Conservation (phyloP, 2,329 filamentous ascomycete species). For the Blumeriella jaapii region DNA sequence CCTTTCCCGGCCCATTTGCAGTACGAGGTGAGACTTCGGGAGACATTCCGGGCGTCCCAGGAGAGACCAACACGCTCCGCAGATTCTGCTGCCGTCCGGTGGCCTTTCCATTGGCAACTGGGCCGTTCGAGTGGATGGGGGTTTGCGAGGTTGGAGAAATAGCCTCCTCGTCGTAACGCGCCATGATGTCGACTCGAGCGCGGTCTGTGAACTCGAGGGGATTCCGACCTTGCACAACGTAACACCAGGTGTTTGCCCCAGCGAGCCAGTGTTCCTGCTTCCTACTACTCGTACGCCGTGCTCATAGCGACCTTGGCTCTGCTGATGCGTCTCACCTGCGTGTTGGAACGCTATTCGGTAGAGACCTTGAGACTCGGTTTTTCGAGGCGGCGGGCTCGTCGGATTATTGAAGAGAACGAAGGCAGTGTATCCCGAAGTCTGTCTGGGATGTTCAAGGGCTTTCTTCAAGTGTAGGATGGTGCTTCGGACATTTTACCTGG, state of each 20-base stretch:
- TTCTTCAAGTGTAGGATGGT: too few species aligned
- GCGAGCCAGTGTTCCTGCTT: not conserved
- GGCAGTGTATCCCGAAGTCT: too few species aligned
- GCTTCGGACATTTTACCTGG: too few species aligned
- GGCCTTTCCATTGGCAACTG: conserved; percentile 18
- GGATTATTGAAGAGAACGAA: too few species aligned
- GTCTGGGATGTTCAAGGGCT: not conserved
- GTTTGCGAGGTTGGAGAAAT: conserved; percentile 27
- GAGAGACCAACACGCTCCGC: conserved; percentile 20
- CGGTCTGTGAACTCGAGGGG: not conserved
- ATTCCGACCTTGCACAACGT: conserved; percentile 3
- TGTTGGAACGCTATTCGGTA: too few species aligned
- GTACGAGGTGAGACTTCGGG: conserved; percentile 10
- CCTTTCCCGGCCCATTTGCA: conserved; percentile 10
- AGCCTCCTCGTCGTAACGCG: conserved; percentile 25
- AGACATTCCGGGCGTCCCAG: conserved; percentile 8
- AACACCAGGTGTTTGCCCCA: not conserved
- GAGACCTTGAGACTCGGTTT: too few species aligned
- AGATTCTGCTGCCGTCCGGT: conserved; percentile 20
- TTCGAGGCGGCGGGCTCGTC: too few species aligned
- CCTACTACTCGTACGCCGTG: conserved; percentile 4
- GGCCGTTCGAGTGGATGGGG: conserved; percentile 15
- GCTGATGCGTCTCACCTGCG: too few species aligned
- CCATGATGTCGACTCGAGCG: conserved; percentile 16
- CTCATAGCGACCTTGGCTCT: conserved; percentile 1